Evolutionary conservation across 1,284 basidiomycete genomes (phyloP).

Genomic region (Acaromyces ingoldii): DNA sequence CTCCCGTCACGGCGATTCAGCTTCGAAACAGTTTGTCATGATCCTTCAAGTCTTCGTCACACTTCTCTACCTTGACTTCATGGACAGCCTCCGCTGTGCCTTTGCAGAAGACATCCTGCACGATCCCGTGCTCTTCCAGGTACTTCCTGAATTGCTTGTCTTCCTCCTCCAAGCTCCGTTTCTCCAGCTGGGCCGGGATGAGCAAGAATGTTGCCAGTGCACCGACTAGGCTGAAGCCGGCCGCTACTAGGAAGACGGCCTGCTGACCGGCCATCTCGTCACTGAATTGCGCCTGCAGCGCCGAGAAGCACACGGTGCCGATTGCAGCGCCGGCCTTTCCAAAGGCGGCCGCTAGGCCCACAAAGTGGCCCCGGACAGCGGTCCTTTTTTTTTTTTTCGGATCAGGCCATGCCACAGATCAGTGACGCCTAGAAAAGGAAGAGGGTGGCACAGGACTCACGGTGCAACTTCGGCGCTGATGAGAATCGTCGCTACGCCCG

Average conservation of each 20-base stretch:
- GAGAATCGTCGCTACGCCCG: slow-evolving; percentile 20
- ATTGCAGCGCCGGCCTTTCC: slow-evolving; percentile 61
- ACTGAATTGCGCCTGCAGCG: slow-evolving; percentile 24
- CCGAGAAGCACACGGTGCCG: slow-evolving; percentile 33
- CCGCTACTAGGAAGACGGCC: slow-evolving; percentile 10
- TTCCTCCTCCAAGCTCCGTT: background rate
- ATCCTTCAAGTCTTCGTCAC: too few relatives aligned
- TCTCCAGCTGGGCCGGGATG: background rate
- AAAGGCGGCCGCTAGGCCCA: slow-evolving; percentile 62
- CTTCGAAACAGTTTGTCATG: too few relatives aligned
- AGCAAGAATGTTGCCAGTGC: background rate
- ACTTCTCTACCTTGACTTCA: too few relatives aligned
- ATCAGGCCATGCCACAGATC: too few relatives aligned
- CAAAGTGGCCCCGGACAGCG: slow-evolving; percentile 34
- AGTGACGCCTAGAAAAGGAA: too few relatives aligned
- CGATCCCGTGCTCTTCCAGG: background rate
- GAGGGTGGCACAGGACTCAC: too few relatives aligned
- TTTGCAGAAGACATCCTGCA: too few relatives aligned
- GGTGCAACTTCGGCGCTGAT: too few relatives aligned
- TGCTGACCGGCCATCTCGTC: slow-evolving; percentile 17
- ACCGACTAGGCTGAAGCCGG: background rate
- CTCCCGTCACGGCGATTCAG: too few relatives aligned
- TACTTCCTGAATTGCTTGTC: background rate
- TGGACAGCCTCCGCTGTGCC: too few relatives aligned
- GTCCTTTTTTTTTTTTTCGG: too few relatives aligned